Evolutionary conservation across 495 filamentous ascomycete species (phyloP), one percentile per base, ranked within the genome.

Genomic region (Cercophora newfieldiana): DNA sequence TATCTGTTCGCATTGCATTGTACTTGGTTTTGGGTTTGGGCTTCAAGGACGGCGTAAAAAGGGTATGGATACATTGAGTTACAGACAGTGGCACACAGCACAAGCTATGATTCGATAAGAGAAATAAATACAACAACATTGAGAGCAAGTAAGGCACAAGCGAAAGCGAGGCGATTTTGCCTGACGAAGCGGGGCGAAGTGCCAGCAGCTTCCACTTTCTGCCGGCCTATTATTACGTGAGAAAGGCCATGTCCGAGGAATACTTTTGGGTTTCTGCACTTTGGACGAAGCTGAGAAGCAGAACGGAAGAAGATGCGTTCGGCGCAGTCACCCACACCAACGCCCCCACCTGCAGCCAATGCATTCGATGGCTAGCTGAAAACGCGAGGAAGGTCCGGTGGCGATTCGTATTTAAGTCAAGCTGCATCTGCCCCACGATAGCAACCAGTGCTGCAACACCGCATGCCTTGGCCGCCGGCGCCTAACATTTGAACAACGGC

Each of bases 21-120:
- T 58, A 47, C 48, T 67, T 60, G 29, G 25, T 61, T 59, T 64
- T 50, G 59, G 28, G 54, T 28, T 60, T 51, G 24, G 31, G 16
- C 24, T 61, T 24, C 54, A 30, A 29, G 8, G 37, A 51, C 37
- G 59, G 59, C 59, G 59, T n/a, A 57, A 28, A 57, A 19, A 7
- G 49, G 49, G 49, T 53, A 53, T 8, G 21, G 22, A 30, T 26
- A 56, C 5, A 57, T 1, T 57, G 21, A 25, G 54, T 19, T 57
- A 30, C 37, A 44, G 37, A 26, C 8, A n/a, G 19, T 7, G 21
- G 25, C 21, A 57, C 18, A 28, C 54, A 57, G 54, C 21, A 57
- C 37, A 44, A n/a, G n/a, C n/a, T 44, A 44, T 44, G 37, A 44
- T 44, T 44, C 37, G 37, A 44, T 14, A 44, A 44, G 37, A 44